A percentile compares a stretch with the other conserved stretches of the same genome.
Conservation (phyloP, 306 rosid genomes). For the Acacia confusa region DNA sequence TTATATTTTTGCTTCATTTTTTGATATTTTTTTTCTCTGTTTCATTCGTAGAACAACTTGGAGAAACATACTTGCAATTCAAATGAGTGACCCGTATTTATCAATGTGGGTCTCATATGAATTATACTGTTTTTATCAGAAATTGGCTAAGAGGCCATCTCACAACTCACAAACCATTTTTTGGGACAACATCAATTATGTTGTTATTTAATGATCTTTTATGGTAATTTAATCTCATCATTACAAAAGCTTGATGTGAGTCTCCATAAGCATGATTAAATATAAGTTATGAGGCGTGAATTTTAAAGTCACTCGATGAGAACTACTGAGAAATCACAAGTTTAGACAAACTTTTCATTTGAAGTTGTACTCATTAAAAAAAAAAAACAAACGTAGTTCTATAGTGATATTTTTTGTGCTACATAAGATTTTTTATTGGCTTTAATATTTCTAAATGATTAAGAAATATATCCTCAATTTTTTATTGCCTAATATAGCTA, state of each 20-base stretch:
- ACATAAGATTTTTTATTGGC: background rate
- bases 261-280: background rate
- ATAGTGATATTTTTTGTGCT: background rate
- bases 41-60: background rate
- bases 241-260: background rate
- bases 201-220: too few species aligned
- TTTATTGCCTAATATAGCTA: too few species aligned
- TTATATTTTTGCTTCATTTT: background rate
- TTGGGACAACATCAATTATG: too few species aligned
- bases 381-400: too few species aligned
- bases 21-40: background rate
- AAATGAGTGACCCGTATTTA: background rate
- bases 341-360: too few species aligned
- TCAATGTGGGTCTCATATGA: too few species aligned
- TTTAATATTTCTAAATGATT: too few species aligned
- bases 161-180: too few species aligned
- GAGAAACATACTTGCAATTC: background rate
- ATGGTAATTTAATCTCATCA: too few species aligned
- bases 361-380: background rate
- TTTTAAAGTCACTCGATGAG: background rate
- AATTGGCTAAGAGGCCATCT: too few species aligned
- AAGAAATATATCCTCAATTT: background rate
- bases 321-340: too few species aligned
- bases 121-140: too few species aligned
- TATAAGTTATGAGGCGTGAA: background rate